Base-by-base conservation (phyloP, 441 rosid genomes). In the Syzygium malaccense region DNA sequence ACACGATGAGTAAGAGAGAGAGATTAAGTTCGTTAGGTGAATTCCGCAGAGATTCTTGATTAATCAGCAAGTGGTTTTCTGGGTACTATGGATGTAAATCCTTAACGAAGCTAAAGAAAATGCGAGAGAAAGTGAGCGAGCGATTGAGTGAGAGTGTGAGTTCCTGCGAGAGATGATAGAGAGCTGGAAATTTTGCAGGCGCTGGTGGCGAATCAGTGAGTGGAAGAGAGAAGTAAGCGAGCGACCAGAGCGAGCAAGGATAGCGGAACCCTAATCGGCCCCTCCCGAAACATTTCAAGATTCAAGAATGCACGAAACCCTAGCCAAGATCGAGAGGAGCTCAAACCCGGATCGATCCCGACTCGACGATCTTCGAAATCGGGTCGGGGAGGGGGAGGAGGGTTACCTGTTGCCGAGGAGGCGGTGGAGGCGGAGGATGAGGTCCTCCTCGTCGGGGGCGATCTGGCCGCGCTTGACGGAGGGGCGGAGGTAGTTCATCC, bases 401-500 rank as follows among this genome's bases (percentile, higher is more conserved):
- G 30, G 55, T 58, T 78, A 95, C 98, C 94, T 89, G 91, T 95
- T 95, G n/a, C 98, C 97, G 23, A 95, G 94, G 58, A 95, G 97
- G 88, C 98, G 98, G 55, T 95, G 98, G 80, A 95, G 96, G 80
- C 97, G 97, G 89, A 95, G 96, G 87, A 95, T 95, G 90, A 95
- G 96, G 92, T 95, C 98, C 91, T 95, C 98, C 88, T 95, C 98
- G 48, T 95, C 98, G 6, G 96, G 91, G n/a, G 94, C 94, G 90
- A 95, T 95, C 86, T 93, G 95, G 54, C 98, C 98, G 8, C 96
- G 94, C 87, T 95, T 95, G 3, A 95, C 95, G 5, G 92, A 92
- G 7, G 98, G 98, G 6, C 98, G 94, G 89, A 95, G 96, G 71
- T 95, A 95, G 66, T 95, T 95, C 98, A 95, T 94, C 98, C 98